These are phyloP conservation scores for Phlebopus sp. DNA, from an alignment of 1,284 basidiomycete species.

Conservation along the genomic window DNA sequence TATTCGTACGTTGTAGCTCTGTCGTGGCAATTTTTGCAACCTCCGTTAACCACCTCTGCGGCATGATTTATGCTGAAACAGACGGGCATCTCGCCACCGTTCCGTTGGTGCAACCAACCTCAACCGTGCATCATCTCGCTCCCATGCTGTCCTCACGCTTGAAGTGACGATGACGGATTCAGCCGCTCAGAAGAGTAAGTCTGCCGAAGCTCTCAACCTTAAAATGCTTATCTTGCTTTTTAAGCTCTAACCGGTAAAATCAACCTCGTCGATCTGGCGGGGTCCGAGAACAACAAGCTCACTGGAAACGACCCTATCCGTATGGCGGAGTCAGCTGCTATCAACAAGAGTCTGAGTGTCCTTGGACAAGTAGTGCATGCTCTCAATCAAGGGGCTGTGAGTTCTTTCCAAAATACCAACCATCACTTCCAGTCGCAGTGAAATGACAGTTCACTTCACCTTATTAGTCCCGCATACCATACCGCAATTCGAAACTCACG, in stretches of 20 bases:
- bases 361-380: conserved; percentile 83
- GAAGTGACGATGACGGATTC: conserved; percentile 54
- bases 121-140: conserved; percentile 77
- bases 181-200: conserved; percentile 47
- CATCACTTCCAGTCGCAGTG: no score
- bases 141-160: conserved; percentile 78
- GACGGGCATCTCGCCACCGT: conserved; percentile 65
- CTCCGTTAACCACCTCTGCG: neutral
- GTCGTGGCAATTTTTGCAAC: neutral
- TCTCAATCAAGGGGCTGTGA: conserved; percentile 67
- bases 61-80: conserved; percentile 22
- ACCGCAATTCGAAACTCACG: conserved; percentile 81
- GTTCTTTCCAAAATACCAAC: conserved; percentile 21
- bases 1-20: conserved; percentile 53
- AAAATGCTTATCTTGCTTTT: neutral
- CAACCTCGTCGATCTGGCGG: conserved; percentile 82
- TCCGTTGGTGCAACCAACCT: conserved; percentile 83
- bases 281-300: conserved; percentile 85
- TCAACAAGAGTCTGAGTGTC: conserved; percentile 81
- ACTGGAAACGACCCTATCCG: conserved; percentile 80
- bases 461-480: conserved; percentile 71
- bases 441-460: no score
- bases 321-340: conserved; percentile 80
- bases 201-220: neutral
- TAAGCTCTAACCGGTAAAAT: conserved; percentile 68